Evolutionary conservation across 2,329 filamentous ascomycete species (phyloP).

Genomic region (Diaporthe humulicola): DNA sequence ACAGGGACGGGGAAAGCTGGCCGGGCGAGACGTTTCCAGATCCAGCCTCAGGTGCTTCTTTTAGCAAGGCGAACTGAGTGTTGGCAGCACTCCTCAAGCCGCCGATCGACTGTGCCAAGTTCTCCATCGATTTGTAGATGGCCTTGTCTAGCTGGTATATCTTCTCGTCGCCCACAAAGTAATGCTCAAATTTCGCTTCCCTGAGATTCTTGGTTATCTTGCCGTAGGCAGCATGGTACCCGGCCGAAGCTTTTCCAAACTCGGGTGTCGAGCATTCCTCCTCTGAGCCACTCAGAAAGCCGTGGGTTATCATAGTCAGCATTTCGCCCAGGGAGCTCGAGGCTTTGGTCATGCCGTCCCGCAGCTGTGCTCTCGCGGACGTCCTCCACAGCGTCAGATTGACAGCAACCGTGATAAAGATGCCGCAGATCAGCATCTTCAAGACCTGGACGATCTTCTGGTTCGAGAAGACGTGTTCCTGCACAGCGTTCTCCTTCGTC

Average conservation of each 20-base stretch:
- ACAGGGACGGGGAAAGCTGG: conserved; percentile 48
- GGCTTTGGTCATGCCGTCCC: conserved; percentile 79
- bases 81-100: conserved; percentile 90
- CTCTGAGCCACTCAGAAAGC: conserved; percentile 87
- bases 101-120: conserved; percentile 88
- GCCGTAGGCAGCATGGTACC: conserved; percentile 76
- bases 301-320: conserved; percentile 83
- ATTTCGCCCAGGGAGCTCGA: conserved; percentile 85
- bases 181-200: conserved; percentile 93
- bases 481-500: conserved; percentile 91
- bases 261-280: conserved; percentile 77
- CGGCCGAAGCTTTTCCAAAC: conserved; percentile 72
- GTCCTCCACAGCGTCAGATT: conserved; percentile 84
- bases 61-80: conserved; percentile 88
- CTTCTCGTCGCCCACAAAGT: conserved; percentile 81
- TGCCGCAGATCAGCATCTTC: conserved; percentile 86
- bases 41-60: conserved; percentile 64
- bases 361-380: conserved; percentile 80
- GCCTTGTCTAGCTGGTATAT: conserved; percentile 84
- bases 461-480: conserved; percentile 84
- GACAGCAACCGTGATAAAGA: conserved; percentile 77
- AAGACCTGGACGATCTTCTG: conserved; percentile 85
- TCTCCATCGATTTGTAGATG: conserved; percentile 87
- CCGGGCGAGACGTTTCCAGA: conserved; percentile 50
- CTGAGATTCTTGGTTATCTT: conserved; percentile 82